phyloP scores from a whole-genome alignment of 2,329 filamentous ascomycete species.

The Davidsoniella virescens region DNA sequence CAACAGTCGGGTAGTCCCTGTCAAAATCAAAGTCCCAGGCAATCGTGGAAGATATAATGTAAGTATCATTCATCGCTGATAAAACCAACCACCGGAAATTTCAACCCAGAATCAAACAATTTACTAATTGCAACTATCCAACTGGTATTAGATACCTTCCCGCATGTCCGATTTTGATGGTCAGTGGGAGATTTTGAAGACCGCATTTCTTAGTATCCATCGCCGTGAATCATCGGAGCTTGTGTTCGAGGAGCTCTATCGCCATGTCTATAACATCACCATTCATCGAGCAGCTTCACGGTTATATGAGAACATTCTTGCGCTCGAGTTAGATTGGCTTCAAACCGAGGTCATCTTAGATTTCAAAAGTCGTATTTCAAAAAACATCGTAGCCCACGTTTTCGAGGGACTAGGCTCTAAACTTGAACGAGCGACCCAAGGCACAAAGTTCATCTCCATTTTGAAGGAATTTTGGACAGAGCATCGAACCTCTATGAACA shows the following conservation, averaged over 20 bases:
- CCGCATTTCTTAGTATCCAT: constrained; percentile 76
- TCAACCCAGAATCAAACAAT: background rate
- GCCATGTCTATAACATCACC: constrained; percentile 85
- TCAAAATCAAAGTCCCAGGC: constrained; percentile 1
- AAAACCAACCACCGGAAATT: no score
- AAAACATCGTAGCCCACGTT: constrained; percentile 43
- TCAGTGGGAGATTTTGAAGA: constrained; percentile 55
- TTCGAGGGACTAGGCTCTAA: constrained; percentile 43
- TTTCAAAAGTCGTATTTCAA: background rate
- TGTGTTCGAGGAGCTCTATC: constrained; percentile 91
- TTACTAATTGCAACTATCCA: background rate
- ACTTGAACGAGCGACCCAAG: constrained; percentile 52
- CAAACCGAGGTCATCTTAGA: constrained; percentile 50
- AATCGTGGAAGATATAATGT: no score
- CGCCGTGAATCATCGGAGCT: constrained; percentile 76
- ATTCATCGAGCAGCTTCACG: constrained; percentile 69
- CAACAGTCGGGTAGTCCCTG: constrained; percentile 4
- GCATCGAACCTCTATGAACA: constrained; percentile 85
- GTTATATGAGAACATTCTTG: constrained; percentile 65
- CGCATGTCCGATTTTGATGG: no score
- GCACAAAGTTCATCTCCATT: constrained; percentile 21
- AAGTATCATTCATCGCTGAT: no score
- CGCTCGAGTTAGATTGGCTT: constrained; percentile 73
- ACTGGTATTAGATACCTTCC: no score
- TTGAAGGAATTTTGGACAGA: constrained; percentile 71